Evolutionary conservation across 495 filamentous ascomycete genomes (phyloP).

Genomic region (Tuber borchii): DNA sequence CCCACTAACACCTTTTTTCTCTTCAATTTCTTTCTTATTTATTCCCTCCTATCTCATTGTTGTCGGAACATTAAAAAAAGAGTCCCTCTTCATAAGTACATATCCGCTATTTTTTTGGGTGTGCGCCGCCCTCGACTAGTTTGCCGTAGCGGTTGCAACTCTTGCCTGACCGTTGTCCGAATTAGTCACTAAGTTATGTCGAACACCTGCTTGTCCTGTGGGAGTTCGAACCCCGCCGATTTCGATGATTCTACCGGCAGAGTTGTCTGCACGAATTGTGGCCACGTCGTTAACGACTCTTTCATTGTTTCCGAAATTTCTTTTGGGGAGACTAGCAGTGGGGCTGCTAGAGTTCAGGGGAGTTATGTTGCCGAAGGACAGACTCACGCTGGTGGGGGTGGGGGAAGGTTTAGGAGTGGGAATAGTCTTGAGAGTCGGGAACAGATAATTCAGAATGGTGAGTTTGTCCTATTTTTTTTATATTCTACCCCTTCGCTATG

Average conservation of each 20-base stretch:
- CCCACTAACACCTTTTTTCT: neutral
- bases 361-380: slow-evolving; percentile 78
- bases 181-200: slow-evolving; percentile 7
- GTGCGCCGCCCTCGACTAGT: neutral
- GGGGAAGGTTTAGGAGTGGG: slow-evolving; percentile 53
- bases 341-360: slow-evolving; percentile 87
- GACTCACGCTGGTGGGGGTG: slow-evolving; percentile 57
- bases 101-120: neutral
- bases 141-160: slow-evolving; percentile 4
- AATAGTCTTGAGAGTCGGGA: slow-evolving; percentile 60
- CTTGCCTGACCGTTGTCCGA: neutral
- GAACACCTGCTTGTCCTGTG: slow-evolving; percentile 36
- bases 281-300: slow-evolving; percentile 68
- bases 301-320: slow-evolving; percentile 86
- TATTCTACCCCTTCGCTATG: slow-evolving; percentile 5
- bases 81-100: neutral
- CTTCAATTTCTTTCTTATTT: neutral
- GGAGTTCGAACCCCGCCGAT: slow-evolving; percentile 42
- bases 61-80: neutral
- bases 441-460: slow-evolving; percentile 61
- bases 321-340: slow-evolving; percentile 75
- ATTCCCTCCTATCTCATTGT: neutral
- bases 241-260: slow-evolving; percentile 40
- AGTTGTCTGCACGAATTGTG: slow-evolving; percentile 69
- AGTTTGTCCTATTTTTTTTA: slow-evolving; percentile 18